Evolutionary conservation across 352 stramenopile genomes (phyloP).

Genomic region (Hyaloperonospora brassicae): DNA sequence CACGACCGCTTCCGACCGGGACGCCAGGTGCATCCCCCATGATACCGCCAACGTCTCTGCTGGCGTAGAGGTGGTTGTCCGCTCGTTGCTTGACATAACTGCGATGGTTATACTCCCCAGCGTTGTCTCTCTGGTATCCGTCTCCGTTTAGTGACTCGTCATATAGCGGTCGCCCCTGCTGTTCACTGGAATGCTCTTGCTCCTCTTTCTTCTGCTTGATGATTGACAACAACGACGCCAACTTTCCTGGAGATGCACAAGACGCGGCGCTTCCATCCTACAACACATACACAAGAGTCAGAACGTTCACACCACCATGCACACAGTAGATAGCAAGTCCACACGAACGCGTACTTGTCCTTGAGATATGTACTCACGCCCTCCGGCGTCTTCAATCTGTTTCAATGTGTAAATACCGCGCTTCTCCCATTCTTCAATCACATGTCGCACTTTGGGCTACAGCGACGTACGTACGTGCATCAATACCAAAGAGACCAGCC

Average conservation of each 20-base stretch:
- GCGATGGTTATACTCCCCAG: conserved; percentile 11
- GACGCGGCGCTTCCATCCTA: conserved; percentile 32
- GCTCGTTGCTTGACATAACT: conserved; percentile 22
- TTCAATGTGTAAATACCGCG: conserved; percentile 55
- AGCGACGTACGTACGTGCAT: not conserved
- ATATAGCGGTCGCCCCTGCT: conserved; percentile 6
- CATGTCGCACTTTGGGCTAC: conserved; percentile 50
- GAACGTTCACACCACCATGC: not conserved
- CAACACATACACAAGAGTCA: conserved; percentile 4
- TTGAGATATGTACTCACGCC: conserved; percentile 21
- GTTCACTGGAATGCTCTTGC: conserved; percentile 18
- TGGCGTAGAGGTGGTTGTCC: conserved; percentile 9
- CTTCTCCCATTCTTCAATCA: conserved; percentile 76
- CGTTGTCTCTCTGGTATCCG: conserved; percentile 11
- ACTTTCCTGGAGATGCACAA: conserved; percentile 39
- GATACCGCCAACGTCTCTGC: conserved; percentile 20
- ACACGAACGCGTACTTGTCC: conserved; percentile 17
- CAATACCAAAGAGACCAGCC: not conserved
- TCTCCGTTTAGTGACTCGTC: conserved; percentile 14
- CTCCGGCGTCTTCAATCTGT: conserved; percentile 59
- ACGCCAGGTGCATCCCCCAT: conserved; percentile 21
- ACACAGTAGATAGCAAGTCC: not conserved
- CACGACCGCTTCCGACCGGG: conserved; percentile 20
- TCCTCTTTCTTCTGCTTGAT: conserved; percentile 79
- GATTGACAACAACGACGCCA: conserved; percentile 73